Base-by-base conservation (phyloP, 805 yeast species). In the Saccharomycopsis synnaedendra region DNA sequence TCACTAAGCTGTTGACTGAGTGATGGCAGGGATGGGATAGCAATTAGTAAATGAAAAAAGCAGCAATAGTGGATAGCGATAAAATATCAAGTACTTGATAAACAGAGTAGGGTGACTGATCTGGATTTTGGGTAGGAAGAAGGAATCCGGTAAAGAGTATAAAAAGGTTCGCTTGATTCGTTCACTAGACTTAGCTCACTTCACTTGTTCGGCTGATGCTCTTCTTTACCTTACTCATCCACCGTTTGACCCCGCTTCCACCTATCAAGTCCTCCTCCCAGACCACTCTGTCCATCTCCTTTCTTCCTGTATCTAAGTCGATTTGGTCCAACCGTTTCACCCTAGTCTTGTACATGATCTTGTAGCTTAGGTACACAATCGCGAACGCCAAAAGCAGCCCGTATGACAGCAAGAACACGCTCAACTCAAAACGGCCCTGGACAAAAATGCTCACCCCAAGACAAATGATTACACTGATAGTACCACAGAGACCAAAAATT, bases 221-320 rank as follows among this genome's bases (percentile, higher is more conserved):
- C 2, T 19, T 19, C 19, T 19, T 19, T 19, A 19, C 19, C 19
- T 19, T 19, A 19, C 19, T 19, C 19, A 19, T 19, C 19, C 19
- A 19, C 19, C 19, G 19, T 19, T 19, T 19, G 19, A 19, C 19
- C 19, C 19, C 19, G 19, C 19, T 19, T 19, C 19, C 19, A 2
- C 19, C 19, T 19, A 19, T 19, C 19, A 19, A 19, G 10, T 34
- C 36, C 10, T 8, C n/a, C 10, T 80, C 85, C 94, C 94, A 85
- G 19, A 80, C 78, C 54, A 75, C 75, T 43, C 87, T 68, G 62
- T 87, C 95, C 64, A 82, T 77, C 59, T 86, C 95, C 43, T 93
- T 70, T 56, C 95, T 69, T 3, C 95, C 95, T 0, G 86, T 75
- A 61, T 87, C 95, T 58, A 83, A 71, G 62, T 87, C 95, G 50